Conservation (phyloP, 192 early-diverging fungal species). For the Dispira simplex region DNA sequence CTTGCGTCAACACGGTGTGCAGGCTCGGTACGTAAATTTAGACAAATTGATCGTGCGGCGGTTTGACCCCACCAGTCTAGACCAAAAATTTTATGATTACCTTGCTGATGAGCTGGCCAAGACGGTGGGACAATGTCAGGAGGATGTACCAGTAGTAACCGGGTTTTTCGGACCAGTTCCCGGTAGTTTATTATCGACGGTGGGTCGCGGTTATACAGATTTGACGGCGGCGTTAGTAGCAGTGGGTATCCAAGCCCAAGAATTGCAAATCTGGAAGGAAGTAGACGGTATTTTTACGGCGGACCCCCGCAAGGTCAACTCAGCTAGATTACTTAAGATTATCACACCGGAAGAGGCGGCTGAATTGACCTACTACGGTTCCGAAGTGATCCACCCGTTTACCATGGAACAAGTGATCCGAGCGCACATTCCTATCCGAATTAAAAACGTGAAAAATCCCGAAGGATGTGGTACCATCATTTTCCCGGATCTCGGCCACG, state of each 20-base stretch:
- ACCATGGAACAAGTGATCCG: conserved; percentile 99
- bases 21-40: conserved; percentile 73
- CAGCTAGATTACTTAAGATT: conserved; percentile 67
- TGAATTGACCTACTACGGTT: conserved; percentile 95
- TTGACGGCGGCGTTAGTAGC: conserved; percentile 90
- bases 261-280: conserved; percentile 99
- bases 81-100: conserved; percentile 97
- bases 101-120: conserved; percentile 50
- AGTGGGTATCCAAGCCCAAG: conserved; percentile 72
- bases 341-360: conserved; percentile 98
- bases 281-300: conserved; percentile 99
- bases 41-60: conserved; percentile 68
- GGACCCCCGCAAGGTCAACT: conserved; percentile 89
- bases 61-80: conserved; percentile 65
- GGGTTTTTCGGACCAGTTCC: conserved; percentile 98
- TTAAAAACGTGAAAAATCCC: conserved; percentile 96
- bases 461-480: conserved; percentile 86
- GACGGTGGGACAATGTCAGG: conserved; percentile 36
- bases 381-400: conserved; percentile 94
- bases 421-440: conserved; percentile 91
- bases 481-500: conserved; percentile 56
- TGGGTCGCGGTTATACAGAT: conserved; percentile 98
- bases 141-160: conserved; percentile 81
- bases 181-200: conserved; percentile 72
- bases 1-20: conserved; percentile 59